phyloP scores from a whole-genome alignment of 345 rosid species.

The Populus deltoides region DNA sequence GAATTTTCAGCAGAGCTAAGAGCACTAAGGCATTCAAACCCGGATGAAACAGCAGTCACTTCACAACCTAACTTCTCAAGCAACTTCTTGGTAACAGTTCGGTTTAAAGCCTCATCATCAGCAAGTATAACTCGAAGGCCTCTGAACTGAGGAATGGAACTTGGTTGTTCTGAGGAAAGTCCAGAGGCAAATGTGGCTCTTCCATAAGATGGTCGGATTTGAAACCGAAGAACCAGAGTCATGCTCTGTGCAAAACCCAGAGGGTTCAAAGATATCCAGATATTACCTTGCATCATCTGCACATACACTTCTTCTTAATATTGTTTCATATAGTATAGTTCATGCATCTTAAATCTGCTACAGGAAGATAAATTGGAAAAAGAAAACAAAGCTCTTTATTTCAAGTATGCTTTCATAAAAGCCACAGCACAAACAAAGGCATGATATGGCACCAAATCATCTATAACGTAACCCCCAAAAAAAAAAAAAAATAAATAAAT shows the following conservation, averaged over 20 bases:
- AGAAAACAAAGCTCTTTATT: not conserved
- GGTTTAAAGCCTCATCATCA: conserved; percentile 68
- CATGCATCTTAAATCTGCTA: not conserved
- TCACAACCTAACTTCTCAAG: conserved; percentile 84
- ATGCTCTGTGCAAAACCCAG: conserved; percentile 67
- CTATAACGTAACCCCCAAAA: not conserved
- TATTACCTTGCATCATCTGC: conserved; percentile 98
- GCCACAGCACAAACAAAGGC: not conserved
- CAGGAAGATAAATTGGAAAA: not conserved
- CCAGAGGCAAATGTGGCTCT: conserved; percentile 35
- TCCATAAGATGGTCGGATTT: conserved; percentile 44
- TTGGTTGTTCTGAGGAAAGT: conserved; percentile 47
- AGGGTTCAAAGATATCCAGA: conserved; percentile 66
- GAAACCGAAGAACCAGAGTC: conserved; percentile 69
- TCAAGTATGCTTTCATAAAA: not conserved
- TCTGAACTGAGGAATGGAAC: conserved; percentile 51
- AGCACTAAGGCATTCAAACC: conserved; percentile 78
- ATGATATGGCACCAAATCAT: not conserved
- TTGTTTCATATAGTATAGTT: not conserved
- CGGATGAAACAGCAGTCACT: conserved; percentile 81
- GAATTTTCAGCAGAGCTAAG: conserved; percentile 52
- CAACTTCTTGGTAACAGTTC: conserved; percentile 72
- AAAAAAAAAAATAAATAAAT: not conserved
- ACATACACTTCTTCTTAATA: not conserved
- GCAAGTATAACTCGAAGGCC: conserved; percentile 68